Evolutionary conservation across 2,329 filamentous ascomycete species (phyloP), one percentile per base, ranked within the genome.

Genomic region (Aureobasidium sp.): DNA sequence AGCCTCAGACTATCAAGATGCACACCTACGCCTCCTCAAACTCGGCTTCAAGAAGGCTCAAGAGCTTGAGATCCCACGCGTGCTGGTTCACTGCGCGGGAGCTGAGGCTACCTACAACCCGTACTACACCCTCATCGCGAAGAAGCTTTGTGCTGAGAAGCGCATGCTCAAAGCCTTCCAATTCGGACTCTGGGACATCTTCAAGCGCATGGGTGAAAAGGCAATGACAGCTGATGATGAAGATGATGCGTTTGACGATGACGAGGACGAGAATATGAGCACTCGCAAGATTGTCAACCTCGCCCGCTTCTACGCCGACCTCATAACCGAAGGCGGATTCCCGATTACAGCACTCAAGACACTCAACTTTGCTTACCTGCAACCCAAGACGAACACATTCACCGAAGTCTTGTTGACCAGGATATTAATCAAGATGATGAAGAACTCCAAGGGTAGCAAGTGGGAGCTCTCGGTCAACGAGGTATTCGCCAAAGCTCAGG

Each of bases 121-220:
- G 0, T 99, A 97, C 80, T 99, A 99, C 76, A 93, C 93, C 0
- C 83, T 97, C 1, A 90, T 99, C 43, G 94, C 94, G 13, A 88
- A 88, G 55, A 90, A 91, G 69, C 85, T 98, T 11, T 97, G 94
- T 73, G 84, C 84, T 4, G 67, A 72, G 31, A 62, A 89, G 70
- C 89, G 90, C 71, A 86, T 97, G 70, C 89, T 90, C 68, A 95
- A 95, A 80, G 91, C 93, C 1, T 97, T 98, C 75, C 93, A 96
- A 75, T 94, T 95, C 72, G 89, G 91, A 10, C 82, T 98, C 1
- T 97, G 95, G 90, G 93, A 92, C 71, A 84, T 95, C 13, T 97
- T 98, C 79, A 91, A 92, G 72, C 87, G 89, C 42, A 88, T 98
- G 79, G 95, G 94, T n/a, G 95, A 97, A 78, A 88, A 83, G 3